Conservation (phyloP, 331 rosid genomes). For the Rhamnella rubrinervis region DNA sequence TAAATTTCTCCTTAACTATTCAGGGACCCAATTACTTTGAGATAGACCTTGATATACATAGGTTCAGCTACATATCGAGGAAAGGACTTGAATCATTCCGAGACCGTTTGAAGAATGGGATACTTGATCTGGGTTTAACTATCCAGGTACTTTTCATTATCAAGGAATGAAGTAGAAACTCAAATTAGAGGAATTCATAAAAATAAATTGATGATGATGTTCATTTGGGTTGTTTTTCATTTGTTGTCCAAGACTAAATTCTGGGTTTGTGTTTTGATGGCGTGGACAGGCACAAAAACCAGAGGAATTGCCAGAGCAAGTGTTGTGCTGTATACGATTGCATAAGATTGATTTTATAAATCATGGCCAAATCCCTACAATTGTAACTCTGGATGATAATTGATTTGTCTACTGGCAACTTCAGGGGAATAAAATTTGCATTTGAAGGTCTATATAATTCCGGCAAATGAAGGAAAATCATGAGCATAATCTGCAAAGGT, state of each 20-base stretch:
- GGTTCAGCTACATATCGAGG: slow-evolving; percentile 84
- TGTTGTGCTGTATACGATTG: slow-evolving; percentile 72
- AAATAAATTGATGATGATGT: too few relatives aligned
- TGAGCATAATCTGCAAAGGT: background rate
- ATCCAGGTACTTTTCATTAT: slow-evolving; percentile 54
- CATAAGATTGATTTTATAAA: slow-evolving; percentile 77
- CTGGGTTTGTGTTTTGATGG: slow-evolving; percentile 3
- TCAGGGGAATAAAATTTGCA: slow-evolving; percentile 1
- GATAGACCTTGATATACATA: slow-evolving; percentile 83
- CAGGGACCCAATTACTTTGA: slow-evolving; percentile 86
- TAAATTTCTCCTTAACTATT: background rate
- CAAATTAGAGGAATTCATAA: background rate
- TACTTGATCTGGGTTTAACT: slow-evolving; percentile 74
- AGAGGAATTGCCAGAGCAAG: slow-evolving; percentile 90
- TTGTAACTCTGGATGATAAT: slow-evolving; percentile 39
- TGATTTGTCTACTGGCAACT: slow-evolving; percentile 8
- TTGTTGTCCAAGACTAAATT: background rate
- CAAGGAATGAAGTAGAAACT: background rate
- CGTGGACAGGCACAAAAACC: slow-evolving; percentile 75
- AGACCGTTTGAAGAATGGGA: slow-evolving; percentile 58
- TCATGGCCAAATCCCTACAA: slow-evolving; percentile 83
- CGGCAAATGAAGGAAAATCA: background rate
- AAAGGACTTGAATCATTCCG: slow-evolving; percentile 76
- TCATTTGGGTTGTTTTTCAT: background rate
- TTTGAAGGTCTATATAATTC: background rate